phyloP scores from a whole-genome alignment of 108 stramenopile species.

The Chaetoceros tenuissimus region DNA sequence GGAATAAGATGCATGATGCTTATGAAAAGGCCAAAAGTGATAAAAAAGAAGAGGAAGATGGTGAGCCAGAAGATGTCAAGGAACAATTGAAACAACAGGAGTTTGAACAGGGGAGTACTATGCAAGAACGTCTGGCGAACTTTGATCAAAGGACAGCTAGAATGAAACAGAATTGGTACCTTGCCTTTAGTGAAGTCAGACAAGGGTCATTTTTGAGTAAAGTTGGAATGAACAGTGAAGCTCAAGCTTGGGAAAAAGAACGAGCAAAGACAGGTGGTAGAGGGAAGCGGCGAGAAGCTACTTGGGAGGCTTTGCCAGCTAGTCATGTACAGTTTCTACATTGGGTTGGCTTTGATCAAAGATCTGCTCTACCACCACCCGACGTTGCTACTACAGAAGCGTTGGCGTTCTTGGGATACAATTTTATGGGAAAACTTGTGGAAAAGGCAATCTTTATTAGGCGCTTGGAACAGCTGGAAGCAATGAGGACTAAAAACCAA shows the following conservation, averaged over 20 bases:
- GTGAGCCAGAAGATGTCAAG: slow-evolving; percentile 2
- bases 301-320: slow-evolving; percentile 47
- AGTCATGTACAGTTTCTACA: slow-evolving; percentile 58
- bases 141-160: slow-evolving; percentile 69
- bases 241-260: slow-evolving; percentile 37
- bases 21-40: slow-evolving; percentile 23
- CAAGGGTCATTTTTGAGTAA: slow-evolving; percentile 55
- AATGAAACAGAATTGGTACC: slow-evolving; percentile 60
- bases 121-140: slow-evolving; percentile 47
- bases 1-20: slow-evolving; percentile 69
- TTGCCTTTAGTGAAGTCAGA: slow-evolving; percentile 56
- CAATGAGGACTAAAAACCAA: neutral
- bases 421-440: slow-evolving; percentile 72
- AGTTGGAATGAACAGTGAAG: slow-evolving; percentile 5
- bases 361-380: slow-evolving; percentile 48
- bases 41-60: slow-evolving; percentile 3
- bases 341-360: slow-evolving; percentile 72
- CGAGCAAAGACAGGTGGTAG: slow-evolving; percentile 9
- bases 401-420: slow-evolving; percentile 71
- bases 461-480: slow-evolving; percentile 1
- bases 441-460: slow-evolving; percentile 53
- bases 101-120: slow-evolving; percentile 28
- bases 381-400: slow-evolving; percentile 64
- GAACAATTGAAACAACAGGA: slow-evolving; percentile 10
- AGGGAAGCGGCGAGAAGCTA: slow-evolving; percentile 23